These are phyloP conservation scores for Ophiostoma piceae DNA, from an alignment of 2,329 filamentous ascomycete species.

Conservation along the genomic window DNA sequence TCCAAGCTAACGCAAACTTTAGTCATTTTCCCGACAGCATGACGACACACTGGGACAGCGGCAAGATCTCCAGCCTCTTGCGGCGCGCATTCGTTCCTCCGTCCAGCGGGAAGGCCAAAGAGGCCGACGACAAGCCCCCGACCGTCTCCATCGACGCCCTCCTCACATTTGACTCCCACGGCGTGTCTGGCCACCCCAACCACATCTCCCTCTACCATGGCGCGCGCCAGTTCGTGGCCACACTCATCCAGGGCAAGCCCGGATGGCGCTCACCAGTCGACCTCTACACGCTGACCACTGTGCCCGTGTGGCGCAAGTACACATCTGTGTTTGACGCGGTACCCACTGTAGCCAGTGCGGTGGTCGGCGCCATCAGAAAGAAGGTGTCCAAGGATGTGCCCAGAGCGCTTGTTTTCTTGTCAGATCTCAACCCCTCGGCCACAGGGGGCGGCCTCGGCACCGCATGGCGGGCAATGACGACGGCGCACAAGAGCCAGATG, in stretches of 20 bases:
- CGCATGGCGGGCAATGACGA: constrained; percentile 82
- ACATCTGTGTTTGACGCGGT: constrained; percentile 67
- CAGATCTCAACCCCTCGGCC: constrained; percentile 49
- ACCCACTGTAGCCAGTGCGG: constrained; percentile 51
- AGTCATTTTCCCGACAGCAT: constrained; percentile 84
- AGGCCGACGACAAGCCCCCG: constrained; percentile 34
- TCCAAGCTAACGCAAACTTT: neutral
- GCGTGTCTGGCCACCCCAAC: constrained; percentile 86
- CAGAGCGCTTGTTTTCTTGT: constrained; percentile 60
- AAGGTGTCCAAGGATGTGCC: constrained; percentile 43
- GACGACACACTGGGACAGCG: constrained; percentile 68
- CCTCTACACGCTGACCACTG: constrained; percentile 76
- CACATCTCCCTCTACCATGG: constrained; percentile 86
- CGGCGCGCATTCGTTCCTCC: constrained; percentile 55
- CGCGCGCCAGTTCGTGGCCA: constrained; percentile 64
- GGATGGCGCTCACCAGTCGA: constrained; percentile 70
- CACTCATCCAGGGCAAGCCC: constrained; percentile 57
- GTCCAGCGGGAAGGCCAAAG: constrained; percentile 29
- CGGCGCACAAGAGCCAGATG: constrained; percentile 93
- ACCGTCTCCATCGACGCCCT: constrained; percentile 67
- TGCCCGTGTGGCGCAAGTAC: constrained; percentile 76
- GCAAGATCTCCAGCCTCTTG: constrained; percentile 65
- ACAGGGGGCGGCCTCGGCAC: constrained; percentile 42
- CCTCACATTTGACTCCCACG: constrained; percentile 80
- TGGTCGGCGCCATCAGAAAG: constrained; percentile 39